These are phyloP conservation scores for Leptoxyphium fumago DNA, from an alignment of 2,329 filamentous ascomycete genomes.

Conservation along the genomic window DNA sequence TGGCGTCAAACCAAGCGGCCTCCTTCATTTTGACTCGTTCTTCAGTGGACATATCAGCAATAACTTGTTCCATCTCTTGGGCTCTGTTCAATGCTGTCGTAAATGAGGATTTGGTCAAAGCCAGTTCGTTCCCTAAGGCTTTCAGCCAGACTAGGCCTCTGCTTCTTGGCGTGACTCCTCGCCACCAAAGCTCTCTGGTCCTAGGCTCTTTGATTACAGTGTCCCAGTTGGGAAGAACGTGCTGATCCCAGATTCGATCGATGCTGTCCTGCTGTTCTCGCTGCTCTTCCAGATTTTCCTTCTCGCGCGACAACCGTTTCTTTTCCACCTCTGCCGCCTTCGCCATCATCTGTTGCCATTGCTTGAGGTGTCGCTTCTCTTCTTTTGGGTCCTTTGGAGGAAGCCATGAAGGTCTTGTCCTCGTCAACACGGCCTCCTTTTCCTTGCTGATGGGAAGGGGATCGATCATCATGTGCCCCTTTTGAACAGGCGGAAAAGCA, in stretches of 20 bases:
- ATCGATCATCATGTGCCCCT: conserved; percentile 70
- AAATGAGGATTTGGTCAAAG: conserved; percentile 52
- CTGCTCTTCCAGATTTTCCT: conserved; percentile 37
- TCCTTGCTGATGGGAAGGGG: conserved; percentile 73
- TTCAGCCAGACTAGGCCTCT: conserved; percentile 55
- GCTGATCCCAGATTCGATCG: conserved; percentile 55
- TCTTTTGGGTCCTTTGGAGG: conserved; percentile 81
- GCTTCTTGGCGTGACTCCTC: conserved; percentile 56
- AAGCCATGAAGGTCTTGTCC: conserved; percentile 67
- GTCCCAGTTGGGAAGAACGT: conserved; percentile 64
- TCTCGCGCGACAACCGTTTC: conserved; percentile 32
- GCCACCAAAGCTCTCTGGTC: conserved; percentile 71
- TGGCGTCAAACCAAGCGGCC: conserved; percentile 47
- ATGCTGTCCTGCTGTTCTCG: conserved; percentile 36
- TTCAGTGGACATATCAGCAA: conserved; percentile 30
- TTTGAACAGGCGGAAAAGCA: conserved; percentile 50
- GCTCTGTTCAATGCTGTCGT: conserved; percentile 55
- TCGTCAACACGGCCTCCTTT: conserved; percentile 68
- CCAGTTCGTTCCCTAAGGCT: conserved; percentile 60
- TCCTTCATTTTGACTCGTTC: conserved; percentile 35
- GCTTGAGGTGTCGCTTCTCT: conserved; percentile 73
- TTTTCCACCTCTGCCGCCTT: conserved; percentile 43
- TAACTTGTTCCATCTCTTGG: conserved; percentile 43
- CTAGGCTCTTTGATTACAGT: conserved; percentile 52
- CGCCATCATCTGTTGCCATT: conserved; percentile 74